Evolutionary conservation across 1,139 yeast genomes (phyloP).

Genomic region (Barnettozyma hawaiiensis): DNA sequence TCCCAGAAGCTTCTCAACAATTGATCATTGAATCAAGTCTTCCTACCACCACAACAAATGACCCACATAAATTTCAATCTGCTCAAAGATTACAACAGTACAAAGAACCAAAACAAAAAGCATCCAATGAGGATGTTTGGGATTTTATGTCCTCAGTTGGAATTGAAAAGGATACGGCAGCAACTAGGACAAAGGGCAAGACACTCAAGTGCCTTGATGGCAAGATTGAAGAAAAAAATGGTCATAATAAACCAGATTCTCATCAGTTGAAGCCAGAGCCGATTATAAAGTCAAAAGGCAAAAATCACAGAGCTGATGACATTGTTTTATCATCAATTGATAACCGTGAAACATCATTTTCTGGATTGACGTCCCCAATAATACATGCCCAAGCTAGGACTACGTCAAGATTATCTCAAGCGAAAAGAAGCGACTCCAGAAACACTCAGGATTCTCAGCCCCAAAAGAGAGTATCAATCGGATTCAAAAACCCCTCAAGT

Average conservation of each 20-base stretch:
- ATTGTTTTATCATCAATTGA: slow-evolving; percentile 8
- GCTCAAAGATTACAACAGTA: background rate
- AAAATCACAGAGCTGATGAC: slow-evolving; percentile 4
- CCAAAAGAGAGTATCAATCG: background rate
- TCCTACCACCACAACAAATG: background rate
- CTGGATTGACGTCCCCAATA: slow-evolving; percentile 13
- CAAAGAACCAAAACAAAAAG: background rate
- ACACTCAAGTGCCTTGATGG: background rate
- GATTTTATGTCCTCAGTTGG: background rate
- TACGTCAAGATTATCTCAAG: slow-evolving; percentile 7
- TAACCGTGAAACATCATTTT: slow-evolving; percentile 1
- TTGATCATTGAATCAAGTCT: slow-evolving; percentile 8
- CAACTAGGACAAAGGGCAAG: background rate
- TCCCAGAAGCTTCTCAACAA: slow-evolving; percentile 7
- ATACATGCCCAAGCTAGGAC: slow-evolving; percentile 13
- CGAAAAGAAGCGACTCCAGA: background rate
- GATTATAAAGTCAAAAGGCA: background rate
- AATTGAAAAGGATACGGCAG: background rate
- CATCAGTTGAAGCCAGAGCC: background rate
- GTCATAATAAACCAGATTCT: background rate
- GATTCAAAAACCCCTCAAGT: background rate
- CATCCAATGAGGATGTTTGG: background rate
- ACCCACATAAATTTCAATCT: background rate
- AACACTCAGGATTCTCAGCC: background rate
- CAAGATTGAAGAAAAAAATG: background rate